Evolutionary conservation across 2,329 filamentous ascomycete genomes (phyloP), one percentile per base, ranked within the genome.

Genomic region (Zymoseptoria brevis): DNA sequence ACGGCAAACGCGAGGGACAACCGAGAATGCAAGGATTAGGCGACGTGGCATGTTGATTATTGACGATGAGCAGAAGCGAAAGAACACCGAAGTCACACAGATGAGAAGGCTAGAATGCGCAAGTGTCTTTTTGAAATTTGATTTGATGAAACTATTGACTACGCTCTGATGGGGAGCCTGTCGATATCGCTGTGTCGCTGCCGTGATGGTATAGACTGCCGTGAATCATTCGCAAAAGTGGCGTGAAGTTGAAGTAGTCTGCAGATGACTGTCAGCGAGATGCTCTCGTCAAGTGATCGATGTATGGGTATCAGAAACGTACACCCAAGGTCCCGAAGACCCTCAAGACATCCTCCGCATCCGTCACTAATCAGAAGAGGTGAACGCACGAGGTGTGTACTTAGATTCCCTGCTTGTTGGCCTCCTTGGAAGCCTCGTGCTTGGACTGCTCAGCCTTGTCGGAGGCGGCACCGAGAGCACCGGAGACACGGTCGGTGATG

Each of bases 371-470:
- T 45, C 35, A 16, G 35, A 45, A 45, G 35, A 45, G 35, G 35
- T 45, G 35, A 45, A 45, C 35, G 35, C 35, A 16, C 35, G 5
- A 16, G 21, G 48, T 11, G 30, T 35, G 13, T 9, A 41, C 51
- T 66, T 67, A 71, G 64, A 69, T 67, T 57, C 61, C 56, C 64
- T 72, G 72, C 76, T 80, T 80, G 78, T 80, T 77, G 72, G 75
- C 76, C 70, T 76, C 73, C 66, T 76, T 77, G 66, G 76, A 71
- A 64, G 69, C 69, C 65, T 83, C 75, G 74, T 83, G 80, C 71
- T 76, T 76, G 64, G 66, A 60, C 77, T 83, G 75, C 63, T 82
- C 75, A 49, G 78, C 52, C 79, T 83, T 83, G 76, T 83, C 79
- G 61, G 67, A 63, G 51, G 75, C 64, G 56, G 81, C 81, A 64